Conservation (phyloP, 2,329 filamentous ascomycete species). For the Verticillium nubilum region DNA sequence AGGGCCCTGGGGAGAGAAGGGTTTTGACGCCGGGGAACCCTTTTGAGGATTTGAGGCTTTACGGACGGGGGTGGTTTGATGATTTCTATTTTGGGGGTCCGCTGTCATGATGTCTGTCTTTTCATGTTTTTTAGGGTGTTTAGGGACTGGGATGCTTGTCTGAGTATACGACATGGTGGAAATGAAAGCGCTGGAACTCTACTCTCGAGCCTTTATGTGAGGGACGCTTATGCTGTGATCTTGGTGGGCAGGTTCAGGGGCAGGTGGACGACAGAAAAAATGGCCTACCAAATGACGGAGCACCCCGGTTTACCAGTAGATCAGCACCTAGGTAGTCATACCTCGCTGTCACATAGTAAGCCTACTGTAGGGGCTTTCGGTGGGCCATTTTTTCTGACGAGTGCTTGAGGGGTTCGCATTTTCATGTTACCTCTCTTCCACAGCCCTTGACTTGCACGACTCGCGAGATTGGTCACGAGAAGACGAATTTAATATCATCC, state of each 20-base stretch:
- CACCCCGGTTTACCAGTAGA: no score
- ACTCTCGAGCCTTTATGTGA: neutral
- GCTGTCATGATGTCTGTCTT: no score
- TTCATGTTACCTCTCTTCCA: neutral
- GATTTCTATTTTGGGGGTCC: neutral
- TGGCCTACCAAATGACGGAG: no score
- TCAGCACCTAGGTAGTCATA: no score
- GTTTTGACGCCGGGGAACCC: conserved; percentile 7
- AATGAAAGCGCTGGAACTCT: neutral
- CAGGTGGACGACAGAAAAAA: no score
- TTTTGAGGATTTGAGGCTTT: conserved; percentile 11
- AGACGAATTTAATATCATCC: neutral
- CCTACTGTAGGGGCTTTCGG: no score
- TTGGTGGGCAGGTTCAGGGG: neutral
- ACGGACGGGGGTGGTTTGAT: conserved; percentile 7
- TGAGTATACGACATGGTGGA: neutral
- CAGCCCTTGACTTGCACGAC: neutral
- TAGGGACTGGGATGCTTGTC: neutral
- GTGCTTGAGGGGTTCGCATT: no score
- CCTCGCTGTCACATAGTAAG: no score
- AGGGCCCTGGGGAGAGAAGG: conserved; percentile 1
- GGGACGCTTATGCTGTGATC: neutral
- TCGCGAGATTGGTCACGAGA: neutral
- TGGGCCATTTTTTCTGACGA: no score
- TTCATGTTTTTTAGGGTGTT: no score